Base-by-base conservation (phyloP, 2,329 filamentous ascomycete genomes). In the Aspergillus jensenii region DNA sequence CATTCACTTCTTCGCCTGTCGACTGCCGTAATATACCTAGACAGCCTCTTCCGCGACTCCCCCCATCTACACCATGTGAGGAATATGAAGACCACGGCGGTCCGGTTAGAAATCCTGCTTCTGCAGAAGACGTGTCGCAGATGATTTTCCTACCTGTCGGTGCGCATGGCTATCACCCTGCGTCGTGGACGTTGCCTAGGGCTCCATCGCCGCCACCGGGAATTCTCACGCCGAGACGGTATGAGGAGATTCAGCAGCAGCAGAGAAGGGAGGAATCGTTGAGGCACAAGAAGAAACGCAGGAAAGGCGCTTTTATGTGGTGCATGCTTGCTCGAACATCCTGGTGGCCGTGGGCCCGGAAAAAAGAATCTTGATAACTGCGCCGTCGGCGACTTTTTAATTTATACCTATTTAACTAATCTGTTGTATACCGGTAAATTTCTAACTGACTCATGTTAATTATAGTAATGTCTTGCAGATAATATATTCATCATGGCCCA, bases 151-250 rank as follows among this genome's bases (percentile, higher is more conserved):
- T 48, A 6, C 46, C 58, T 6, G 39, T 62, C n/a, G 58, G 59
- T 17, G 41, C 48, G 31, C 55, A 60, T 45, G 60, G 58, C 2
- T 62, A 52, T 54, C 31, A 47, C 19, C 58, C 60, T 9, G 27
- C 54, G 14, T 39, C 46, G 11, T 56, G 54, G 47, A 19, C 27
- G 54, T 37, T 45, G 19, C 31, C 54, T 12, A 57, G 43, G 33
- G 23, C 45, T 15, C 56, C 51, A 4, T 54, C 57, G 43, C 61
- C 62, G n/a, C 62, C 62, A 14, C 49, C 51, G 4, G 53, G 61
- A 1, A 59, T 63, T 43, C 44, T 62, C 6, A 63, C 62, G 0
- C 62, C 62, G 2, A 52, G 47, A 2, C 49, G 60, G 5, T 62
- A 63, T 46, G 55, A 58, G 31, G 43, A 60, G 45, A 47, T 51